These are phyloP conservation scores for Ilex aquifolium DNA, from an alignment of 257 asterid genomes.

Conservation along the genomic window DNA sequence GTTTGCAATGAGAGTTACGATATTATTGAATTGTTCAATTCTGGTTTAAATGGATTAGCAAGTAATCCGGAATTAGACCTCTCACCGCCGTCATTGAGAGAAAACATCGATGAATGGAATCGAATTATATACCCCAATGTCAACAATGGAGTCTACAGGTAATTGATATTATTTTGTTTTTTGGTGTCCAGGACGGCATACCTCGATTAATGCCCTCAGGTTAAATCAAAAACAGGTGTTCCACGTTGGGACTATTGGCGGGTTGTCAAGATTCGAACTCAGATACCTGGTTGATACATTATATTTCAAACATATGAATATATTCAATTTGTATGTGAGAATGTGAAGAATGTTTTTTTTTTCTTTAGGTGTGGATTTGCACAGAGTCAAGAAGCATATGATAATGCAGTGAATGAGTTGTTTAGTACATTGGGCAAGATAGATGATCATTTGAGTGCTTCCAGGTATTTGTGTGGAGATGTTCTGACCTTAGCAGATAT, in stretches of 20 bases:
- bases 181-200: too few species aligned
- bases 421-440: constrained; percentile 55
- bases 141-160: constrained; percentile 94
- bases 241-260: too few species aligned
- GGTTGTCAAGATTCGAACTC: too few species aligned
- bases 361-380: constrained; percentile 92
- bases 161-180: background rate
- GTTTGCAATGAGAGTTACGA: constrained; percentile 91
- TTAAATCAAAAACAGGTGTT: too few species aligned
- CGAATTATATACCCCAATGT: constrained; percentile 61
- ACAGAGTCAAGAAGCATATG: constrained; percentile 87
- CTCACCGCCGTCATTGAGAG: constrained; percentile 49
- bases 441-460: constrained; percentile 58
- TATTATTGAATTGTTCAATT: constrained; percentile 61
- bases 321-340: background rate
- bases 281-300: too few species aligned
- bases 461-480: constrained; percentile 76
- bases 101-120: constrained; percentile 66
- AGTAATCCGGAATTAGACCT: constrained; percentile 59
- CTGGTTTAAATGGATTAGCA: constrained; percentile 54
- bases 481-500: constrained; percentile 77
- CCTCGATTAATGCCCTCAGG: too few species aligned
- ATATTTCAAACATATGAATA: too few species aligned
- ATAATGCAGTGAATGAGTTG: constrained; percentile 53
- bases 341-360: background rate